These are phyloP conservation scores for Starmera dryadoides DNA, from an alignment of 805 yeast genomes.

Conservation along the genomic window DNA sequence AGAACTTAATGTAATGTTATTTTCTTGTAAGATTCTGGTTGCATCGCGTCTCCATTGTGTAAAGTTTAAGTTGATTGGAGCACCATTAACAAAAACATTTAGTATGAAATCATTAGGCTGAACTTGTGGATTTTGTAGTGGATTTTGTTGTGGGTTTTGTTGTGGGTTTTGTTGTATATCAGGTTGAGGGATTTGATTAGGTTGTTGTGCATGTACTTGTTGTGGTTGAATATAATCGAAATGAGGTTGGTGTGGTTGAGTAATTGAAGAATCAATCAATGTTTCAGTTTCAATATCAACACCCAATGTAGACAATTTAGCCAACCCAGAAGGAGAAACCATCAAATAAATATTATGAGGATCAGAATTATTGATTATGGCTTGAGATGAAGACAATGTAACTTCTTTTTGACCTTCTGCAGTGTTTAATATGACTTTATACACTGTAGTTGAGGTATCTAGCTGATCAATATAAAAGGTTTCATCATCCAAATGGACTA, in stretches of 20 bases:
- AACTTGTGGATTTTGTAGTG: not conserved
- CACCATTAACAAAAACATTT: not conserved
- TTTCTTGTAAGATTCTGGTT: too few species aligned
- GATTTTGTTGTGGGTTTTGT: not conserved
- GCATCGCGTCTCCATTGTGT: too few species aligned
- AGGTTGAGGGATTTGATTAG: not conserved
- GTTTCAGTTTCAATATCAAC: constrained; percentile 5
- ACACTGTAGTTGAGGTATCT: constrained; percentile 4
- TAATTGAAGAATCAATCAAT: too few species aligned
- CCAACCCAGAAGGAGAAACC: constrained; percentile 20
- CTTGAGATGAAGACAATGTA: constrained; percentile 17
- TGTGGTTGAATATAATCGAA: not conserved
- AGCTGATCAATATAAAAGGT: constrained; percentile 14
- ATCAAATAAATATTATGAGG: constrained; percentile 18
- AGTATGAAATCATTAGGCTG: too few species aligned
- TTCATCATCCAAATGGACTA: constrained; percentile 17
- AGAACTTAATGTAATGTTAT: too few species aligned
- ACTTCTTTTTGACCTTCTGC: constrained; percentile 9
- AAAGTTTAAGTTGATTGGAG: not conserved
- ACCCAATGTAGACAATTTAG: constrained; percentile 13
- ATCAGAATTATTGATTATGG: constrained; percentile 16
- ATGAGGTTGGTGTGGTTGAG: not conserved
- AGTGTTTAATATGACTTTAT: constrained; percentile 10
- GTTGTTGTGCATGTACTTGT: not conserved
- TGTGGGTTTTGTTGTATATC: not conserved